These are phyloP conservation scores for Acer saccharum DNA, from an alignment of 345 rosid genomes.

Conservation along the genomic window DNA sequence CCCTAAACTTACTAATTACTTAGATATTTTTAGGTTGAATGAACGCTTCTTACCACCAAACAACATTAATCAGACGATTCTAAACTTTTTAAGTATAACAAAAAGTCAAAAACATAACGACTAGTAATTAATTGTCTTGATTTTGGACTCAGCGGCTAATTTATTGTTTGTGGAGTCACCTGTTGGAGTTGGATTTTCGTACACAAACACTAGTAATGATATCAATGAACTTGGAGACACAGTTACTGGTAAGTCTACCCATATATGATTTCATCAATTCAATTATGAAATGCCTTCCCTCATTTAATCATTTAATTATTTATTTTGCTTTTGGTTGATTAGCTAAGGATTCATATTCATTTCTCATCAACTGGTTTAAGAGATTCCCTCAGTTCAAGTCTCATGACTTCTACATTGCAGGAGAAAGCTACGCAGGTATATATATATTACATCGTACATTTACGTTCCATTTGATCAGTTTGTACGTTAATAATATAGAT, in stretches of 20 bases:
- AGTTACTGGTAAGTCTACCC: slow-evolving; percentile 34
- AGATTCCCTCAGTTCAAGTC: slow-evolving; percentile 70
- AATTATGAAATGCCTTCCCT: not conserved
- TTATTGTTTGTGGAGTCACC: slow-evolving; percentile 68
- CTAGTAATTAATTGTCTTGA: not conserved
- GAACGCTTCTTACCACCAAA: no score
- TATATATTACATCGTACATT: no score
- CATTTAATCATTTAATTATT: not conserved
- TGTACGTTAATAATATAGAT: not conserved
- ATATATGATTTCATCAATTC: no score
- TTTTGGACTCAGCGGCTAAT: slow-evolving; percentile 49
- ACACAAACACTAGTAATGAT: slow-evolving; percentile 52
- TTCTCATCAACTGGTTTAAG: slow-evolving; percentile 66
- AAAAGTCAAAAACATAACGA: no score
- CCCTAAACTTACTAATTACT: no score
- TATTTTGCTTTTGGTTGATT: not conserved
- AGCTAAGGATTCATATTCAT: slow-evolving; percentile 59
- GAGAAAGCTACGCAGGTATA: slow-evolving; percentile 78
- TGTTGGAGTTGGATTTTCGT: slow-evolving; percentile 69
- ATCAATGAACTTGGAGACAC: slow-evolving; percentile 56
- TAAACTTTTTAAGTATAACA: no score
- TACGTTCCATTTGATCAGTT: no score
- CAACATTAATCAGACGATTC: no score
- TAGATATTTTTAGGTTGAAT: no score
- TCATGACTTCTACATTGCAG: slow-evolving; percentile 60